Percentiles rank a stretch among this genome's conserved stretches.
These are phyloP conservation scores for Colletotrichum siamense DNA, from an alignment of 2,329 filamentous ascomycete species.

Conservation along the genomic window DNA sequence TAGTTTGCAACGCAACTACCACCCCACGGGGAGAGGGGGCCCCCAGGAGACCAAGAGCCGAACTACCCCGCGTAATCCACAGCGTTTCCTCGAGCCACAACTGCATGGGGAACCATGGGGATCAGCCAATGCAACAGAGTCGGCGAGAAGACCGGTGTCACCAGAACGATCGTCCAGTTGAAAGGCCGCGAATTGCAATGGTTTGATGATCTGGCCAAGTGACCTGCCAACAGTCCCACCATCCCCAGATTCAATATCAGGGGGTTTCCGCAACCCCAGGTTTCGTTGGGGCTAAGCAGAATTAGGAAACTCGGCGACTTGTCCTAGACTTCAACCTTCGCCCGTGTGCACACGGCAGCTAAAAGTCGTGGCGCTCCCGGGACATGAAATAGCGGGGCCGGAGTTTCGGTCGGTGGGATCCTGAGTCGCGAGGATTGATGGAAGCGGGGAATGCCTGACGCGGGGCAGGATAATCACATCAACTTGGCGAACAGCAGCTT, in stretches of 20 bases:
- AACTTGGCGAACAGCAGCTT: neutral
- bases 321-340: neutral
- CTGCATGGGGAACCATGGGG: neutral
- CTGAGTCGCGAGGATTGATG: neutral
- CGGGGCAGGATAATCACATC: neutral
- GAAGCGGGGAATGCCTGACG: neutral
- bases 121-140: neutral
- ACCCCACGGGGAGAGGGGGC: neutral
- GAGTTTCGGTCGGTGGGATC: neutral
- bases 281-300: neutral
- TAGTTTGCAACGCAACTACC: neutral
- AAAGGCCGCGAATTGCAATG: neutral
- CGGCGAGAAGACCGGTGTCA: conserved; percentile 1
- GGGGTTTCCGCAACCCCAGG: neutral
- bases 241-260: neutral
- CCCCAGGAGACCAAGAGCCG: neutral
- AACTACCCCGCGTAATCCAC: conserved; percentile 21
- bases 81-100: neutral
- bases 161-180: neutral
- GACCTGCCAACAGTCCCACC: neutral
- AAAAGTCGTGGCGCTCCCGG: neutral
- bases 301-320: conserved; percentile 12
- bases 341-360: neutral
- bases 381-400: neutral
- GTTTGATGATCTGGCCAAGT: neutral